A percentile compares a stretch with the other conserved stretches of the same genome.
Conservation (phyloP, 192 early-diverging fungal species). For the Backusella parvicylindrica region DNA sequence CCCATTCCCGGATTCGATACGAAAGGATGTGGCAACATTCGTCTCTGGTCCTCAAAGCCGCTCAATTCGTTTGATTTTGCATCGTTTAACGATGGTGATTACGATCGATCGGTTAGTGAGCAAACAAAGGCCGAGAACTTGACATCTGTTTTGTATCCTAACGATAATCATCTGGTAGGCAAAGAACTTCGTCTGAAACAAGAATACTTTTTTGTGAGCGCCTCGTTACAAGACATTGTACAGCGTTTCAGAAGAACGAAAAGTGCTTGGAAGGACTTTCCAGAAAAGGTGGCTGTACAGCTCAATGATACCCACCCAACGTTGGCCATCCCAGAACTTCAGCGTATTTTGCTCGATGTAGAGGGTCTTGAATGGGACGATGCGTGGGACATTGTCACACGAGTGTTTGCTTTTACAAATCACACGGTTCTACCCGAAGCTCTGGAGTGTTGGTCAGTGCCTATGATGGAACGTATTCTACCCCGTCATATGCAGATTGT, state of each 20-base stretch:
- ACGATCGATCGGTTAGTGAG: constrained; percentile 87
- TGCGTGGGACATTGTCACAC: constrained; percentile 89
- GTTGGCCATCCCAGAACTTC: constrained; percentile 92
- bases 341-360: constrained; percentile 90
- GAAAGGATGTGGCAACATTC: constrained; percentile 94
- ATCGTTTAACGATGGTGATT: constrained; percentile 87
- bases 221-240: constrained; percentile 82
- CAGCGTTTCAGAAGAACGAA: constrained; percentile 90
- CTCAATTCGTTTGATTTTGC: constrained; percentile 83
- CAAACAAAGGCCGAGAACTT: constrained; percentile 92
- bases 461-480: constrained; percentile 87
- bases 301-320: constrained; percentile 99
- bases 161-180: constrained; percentile 96
- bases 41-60: constrained; percentile 95
- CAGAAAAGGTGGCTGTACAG: constrained; percentile 92
- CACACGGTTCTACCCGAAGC: constrained; percentile 99
- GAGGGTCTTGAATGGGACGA: constrained; percentile 91
- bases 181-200: constrained; percentile 97
- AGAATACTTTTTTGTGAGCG: constrained; percentile 95
- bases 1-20: constrained; percentile 95
- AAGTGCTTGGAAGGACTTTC: constrained; percentile 83
- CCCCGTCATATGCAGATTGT: constrained; percentile 98
- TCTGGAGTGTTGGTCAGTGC: constrained; percentile 95
- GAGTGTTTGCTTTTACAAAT: constrained; percentile 96
- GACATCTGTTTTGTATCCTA: constrained; percentile 93